phyloP scores from a whole-genome alignment of 2,329 filamentous ascomycete species.

The Cordyceps javanica region DNA sequence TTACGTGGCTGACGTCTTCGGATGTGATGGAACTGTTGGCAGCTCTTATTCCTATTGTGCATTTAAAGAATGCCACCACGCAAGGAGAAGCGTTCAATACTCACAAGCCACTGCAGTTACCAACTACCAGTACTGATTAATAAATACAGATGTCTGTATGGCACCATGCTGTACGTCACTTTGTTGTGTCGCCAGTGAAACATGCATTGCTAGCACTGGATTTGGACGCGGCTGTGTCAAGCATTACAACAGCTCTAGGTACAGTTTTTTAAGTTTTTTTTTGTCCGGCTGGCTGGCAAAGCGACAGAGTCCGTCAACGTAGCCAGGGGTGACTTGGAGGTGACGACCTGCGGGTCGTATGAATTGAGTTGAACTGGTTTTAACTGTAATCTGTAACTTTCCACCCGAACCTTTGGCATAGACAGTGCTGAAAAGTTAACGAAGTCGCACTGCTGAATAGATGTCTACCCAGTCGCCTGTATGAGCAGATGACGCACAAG shows the following conservation, averaged over 20 bases:
- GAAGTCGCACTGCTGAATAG: background rate
- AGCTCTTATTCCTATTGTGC: background rate
- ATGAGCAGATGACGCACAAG: slow-evolving; percentile 4
- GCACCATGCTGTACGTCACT: background rate
- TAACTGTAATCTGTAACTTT: no score
- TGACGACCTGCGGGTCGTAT: background rate
- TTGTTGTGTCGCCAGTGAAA: background rate
- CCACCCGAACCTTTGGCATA: no score
- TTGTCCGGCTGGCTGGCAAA: no score
- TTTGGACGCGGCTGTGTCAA: background rate
- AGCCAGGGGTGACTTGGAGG: background rate
- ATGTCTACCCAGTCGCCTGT: background rate
- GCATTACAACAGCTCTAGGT: background rate
- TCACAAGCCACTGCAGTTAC: no score
- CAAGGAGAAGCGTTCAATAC: background rate
- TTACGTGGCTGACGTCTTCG: slow-evolving; percentile 11
- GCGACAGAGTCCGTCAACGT: no score
- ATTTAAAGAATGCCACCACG: background rate
- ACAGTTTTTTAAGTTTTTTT: no score
- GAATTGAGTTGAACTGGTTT: background rate
- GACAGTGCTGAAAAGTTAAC: background rate
- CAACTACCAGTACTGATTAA: no score
- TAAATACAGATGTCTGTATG: background rate
- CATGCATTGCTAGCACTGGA: slow-evolving; percentile 1
- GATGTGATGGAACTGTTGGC: slow-evolving; percentile 1